These are phyloP conservation scores for Asterophora parasitica DNA, from an alignment of 768 basidiomycete species.

Conservation along the genomic window DNA sequence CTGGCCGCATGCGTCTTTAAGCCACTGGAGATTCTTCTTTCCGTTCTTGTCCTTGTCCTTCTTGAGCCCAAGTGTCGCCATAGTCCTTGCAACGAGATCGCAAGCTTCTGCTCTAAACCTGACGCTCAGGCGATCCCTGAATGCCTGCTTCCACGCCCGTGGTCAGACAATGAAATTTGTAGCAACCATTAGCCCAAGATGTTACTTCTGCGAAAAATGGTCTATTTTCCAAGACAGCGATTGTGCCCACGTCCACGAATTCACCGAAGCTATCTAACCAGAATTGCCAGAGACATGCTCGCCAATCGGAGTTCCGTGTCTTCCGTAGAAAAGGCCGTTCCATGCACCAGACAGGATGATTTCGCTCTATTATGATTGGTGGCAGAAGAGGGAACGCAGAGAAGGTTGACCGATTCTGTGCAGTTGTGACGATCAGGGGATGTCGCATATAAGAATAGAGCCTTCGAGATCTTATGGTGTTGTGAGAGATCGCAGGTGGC, in stretches of 20 bases:
- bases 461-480: constrained; percentile 9
- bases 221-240: constrained; percentile 12
- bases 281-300: constrained; percentile 63
- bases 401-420: constrained; percentile 19
- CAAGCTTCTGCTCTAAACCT: constrained; percentile 54
- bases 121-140: constrained; percentile 33
- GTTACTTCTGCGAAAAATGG: constrained; percentile 8
- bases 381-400: constrained; percentile 39
- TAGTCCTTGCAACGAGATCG: constrained; percentile 40
- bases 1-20: constrained; percentile 51
- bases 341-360: constrained; percentile 56
- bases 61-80: constrained; percentile 28
- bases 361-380: constrained; percentile 39
- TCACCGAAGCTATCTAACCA: constrained; percentile 51
- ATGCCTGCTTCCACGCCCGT: neutral
- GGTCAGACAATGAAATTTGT: neutral
- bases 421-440: constrained; percentile 20
- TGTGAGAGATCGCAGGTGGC: constrained; percentile 17
- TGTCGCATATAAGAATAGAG: constrained; percentile 9
- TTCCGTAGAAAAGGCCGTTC: constrained; percentile 46
- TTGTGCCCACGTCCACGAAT: constrained; percentile 21
- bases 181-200: neutral
- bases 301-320: constrained; percentile 51
- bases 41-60: constrained; percentile 30
- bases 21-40: constrained; percentile 46